Evolutionary conservation across 2,329 filamentous ascomycete genomes (phyloP), one percentile per base, ranked within the genome.

Genomic region (Gaeumannomyces sp.): DNA sequence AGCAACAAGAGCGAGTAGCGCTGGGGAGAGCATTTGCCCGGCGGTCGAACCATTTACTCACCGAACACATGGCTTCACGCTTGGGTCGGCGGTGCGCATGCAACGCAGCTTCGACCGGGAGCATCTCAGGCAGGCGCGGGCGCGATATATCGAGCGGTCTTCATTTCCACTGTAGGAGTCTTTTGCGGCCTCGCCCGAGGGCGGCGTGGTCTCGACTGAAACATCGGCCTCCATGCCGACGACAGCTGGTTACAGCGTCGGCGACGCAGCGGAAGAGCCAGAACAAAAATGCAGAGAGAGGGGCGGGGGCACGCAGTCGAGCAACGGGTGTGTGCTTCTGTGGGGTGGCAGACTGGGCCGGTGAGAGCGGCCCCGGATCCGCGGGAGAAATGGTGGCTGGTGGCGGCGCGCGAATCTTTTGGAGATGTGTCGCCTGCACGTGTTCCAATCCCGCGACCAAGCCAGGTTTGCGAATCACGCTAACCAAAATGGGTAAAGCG

Each of bases 91-190:
- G 4, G 65, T 57, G 67, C 69, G 69, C 62, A 66, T 69, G 65
- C 69, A 71, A 66, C 68, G 68, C 61, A 71, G 65, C 59, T 71
- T 71, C 28, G 69, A 71, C 33, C 50, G 53, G 65, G 65, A 72
- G 70, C 74, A 76, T 69, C 69, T 72, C 67, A 66, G 69, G 69
- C 61, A 73, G 66, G 66, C 74, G 65, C 74, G 64, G 63, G 73
- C 62, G 60, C 31, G 60, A 53, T 50, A 62, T 50, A 29, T 62
- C 60, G 31, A 53, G 28, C 35, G 31, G 35, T 45, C 33, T 28
- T 45, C 60, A 28, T 61, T 28, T 7, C 22, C 33, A 19, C 27
- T 50, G 22, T 28, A 25, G 8, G 33, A 35, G n/a, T 28, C n/a
- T 14, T 27, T 45, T 27, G 60, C 4, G n/a, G 60, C 38, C 33